Evolutionary conservation across 2,329 filamentous ascomycete species (phyloP).

Genomic region (Cladophialophora psammophila): DNA sequence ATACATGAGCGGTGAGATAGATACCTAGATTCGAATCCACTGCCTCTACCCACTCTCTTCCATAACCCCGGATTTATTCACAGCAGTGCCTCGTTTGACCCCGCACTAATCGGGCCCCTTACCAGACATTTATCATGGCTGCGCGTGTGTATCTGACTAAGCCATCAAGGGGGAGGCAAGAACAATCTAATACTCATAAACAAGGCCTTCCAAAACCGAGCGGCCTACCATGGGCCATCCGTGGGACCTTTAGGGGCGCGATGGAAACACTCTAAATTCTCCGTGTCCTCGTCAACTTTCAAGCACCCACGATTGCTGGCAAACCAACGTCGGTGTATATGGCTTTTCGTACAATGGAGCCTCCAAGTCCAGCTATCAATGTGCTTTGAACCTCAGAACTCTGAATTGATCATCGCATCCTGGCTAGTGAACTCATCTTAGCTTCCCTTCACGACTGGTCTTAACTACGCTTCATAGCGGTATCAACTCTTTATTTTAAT

Average conservation of each 20-base stretch:
- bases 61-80: neutral
- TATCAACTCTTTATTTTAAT: neutral
- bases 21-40: neutral
- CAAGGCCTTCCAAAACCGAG: neutral
- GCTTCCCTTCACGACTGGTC: neutral
- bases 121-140: neutral
- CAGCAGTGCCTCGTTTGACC: neutral
- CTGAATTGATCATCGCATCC: neutral
- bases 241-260: neutral
- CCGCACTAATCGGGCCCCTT: neutral
- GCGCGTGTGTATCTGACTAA: neutral
- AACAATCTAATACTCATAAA: neutral
- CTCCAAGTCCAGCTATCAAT: neutral
- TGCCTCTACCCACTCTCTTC: neutral
- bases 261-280: neutral
- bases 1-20: neutral
- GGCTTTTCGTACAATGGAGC: neutral
- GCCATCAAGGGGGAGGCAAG: neutral
- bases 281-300: neutral
- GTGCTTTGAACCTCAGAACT: neutral
- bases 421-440: neutral
- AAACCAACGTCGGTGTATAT: neutral
- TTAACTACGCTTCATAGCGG: neutral
- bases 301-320: neutral
- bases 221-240: neutral